phyloP scores from a whole-genome alignment of 2,329 filamentous ascomycete species.

The Thermochaetoides dissita region DNA sequence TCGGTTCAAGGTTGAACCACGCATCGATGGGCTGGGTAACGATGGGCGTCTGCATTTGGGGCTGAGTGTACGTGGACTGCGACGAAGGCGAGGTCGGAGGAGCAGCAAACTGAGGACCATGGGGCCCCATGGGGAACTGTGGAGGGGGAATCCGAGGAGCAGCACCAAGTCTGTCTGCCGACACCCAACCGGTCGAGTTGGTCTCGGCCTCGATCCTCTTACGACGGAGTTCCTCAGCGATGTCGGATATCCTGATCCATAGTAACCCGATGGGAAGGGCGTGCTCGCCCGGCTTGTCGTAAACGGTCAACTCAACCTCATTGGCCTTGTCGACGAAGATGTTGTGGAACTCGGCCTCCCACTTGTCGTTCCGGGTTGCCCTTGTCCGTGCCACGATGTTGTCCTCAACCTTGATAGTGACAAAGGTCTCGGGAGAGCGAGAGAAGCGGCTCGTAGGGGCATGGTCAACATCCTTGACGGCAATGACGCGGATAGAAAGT shows the following conservation, averaged over 20 bases:
- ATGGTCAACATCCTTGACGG: conserved; percentile 90
- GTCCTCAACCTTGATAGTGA: conserved; percentile 95
- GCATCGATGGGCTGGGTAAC: conserved; percentile 61
- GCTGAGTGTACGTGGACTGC: conserved; percentile 16
- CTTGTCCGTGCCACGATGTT: conserved; percentile 77
- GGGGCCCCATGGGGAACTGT: conserved; percentile 46
- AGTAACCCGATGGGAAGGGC: conserved; percentile 86
- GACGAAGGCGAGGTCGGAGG: conserved; percentile 29
- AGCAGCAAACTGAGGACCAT: conserved; percentile 30
- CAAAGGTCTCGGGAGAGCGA: conserved; percentile 83
- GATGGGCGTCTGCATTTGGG: conserved; percentile 26
- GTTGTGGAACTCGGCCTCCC: conserved; percentile 81
- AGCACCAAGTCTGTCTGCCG: conserved; percentile 82
- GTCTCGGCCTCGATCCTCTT: conserved; percentile 96
- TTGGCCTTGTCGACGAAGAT: conserved; percentile 97
- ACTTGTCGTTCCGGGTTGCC: conserved; percentile 72
- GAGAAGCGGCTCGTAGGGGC: conserved; percentile 73
- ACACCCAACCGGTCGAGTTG: conserved; percentile 90
- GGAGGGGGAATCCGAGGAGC: conserved; percentile 29
- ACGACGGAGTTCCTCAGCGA: conserved; percentile 90
- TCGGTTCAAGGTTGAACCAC: conserved; percentile 94
- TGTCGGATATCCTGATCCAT: conserved; percentile 93
- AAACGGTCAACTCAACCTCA: conserved; percentile 93
- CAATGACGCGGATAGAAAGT: conserved; percentile 71
- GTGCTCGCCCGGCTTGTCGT: conserved; percentile 86